phyloP scores from a whole-genome alignment of 2,329 filamentous ascomycete genomes.

The Diaporthe ilicicola region DNA sequence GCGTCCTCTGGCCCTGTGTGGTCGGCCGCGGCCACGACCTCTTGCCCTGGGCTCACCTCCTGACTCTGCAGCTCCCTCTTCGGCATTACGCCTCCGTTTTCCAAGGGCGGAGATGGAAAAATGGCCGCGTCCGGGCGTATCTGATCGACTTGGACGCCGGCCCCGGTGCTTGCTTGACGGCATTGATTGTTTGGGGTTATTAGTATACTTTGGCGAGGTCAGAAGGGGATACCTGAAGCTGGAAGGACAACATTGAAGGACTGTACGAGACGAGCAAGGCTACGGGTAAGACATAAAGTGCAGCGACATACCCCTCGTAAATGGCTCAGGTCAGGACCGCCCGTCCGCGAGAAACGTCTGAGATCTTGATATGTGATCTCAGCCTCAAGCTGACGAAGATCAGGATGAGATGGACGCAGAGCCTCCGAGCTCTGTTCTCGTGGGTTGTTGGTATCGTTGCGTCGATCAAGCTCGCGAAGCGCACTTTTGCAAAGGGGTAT shows the following conservation, averaged over 20 bases:
- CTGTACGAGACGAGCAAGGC: too few relatives aligned
- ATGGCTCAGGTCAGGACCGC: neutral
- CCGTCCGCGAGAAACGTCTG: neutral
- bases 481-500: neutral
- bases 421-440: neutral
- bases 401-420: neutral
- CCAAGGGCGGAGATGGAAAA: neutral
- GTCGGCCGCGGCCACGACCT: too few relatives aligned
- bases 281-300: neutral
- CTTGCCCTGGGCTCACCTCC: neutral
- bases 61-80: neutral
- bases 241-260: neutral
- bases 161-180: neutral
- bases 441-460: neutral
- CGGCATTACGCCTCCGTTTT: neutral
- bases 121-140: neutral
- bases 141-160: neutral
- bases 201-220: neutral
- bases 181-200: neutral
- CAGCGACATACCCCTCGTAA: neutral
- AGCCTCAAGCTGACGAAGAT: neutral
- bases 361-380: neutral
- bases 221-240: neutral
- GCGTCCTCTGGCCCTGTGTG: too few relatives aligned
- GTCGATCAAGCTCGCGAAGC: constrained; percentile 3